Conservation (phyloP, 768 basidiomycete genomes). For the Boletus edulis region DNA sequence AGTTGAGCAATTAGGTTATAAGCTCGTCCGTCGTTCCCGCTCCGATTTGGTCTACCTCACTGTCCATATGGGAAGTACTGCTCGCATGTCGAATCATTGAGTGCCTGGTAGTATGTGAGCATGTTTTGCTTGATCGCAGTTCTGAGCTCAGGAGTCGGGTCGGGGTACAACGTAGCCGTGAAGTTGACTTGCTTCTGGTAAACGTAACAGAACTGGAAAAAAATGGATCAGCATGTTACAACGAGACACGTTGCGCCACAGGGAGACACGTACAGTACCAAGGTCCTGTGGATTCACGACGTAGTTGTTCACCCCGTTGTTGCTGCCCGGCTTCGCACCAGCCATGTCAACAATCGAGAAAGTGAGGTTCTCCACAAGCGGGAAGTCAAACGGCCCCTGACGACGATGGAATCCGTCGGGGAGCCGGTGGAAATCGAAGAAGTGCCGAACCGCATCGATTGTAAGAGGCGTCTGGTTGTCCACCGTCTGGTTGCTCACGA, state of each 20-base stretch:
- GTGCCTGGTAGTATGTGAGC: too few species aligned
- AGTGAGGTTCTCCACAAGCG: not conserved
- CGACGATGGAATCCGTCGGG: constrained; percentile 18
- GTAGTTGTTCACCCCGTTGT: constrained; percentile 14
- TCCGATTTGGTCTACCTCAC: too few species aligned
- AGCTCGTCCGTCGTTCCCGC: too few species aligned
- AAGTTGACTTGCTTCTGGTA: constrained; percentile 17
- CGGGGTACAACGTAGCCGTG: constrained; percentile 16
- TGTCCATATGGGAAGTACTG: too few species aligned
- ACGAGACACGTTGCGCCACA: not conserved
- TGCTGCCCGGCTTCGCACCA: constrained; percentile 5
- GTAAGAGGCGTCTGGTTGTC: constrained; percentile 1
- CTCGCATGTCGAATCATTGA: too few species aligned
- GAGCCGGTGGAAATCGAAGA: constrained; percentile 11
- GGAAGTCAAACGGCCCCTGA: constrained; percentile 3
- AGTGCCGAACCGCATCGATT: constrained; percentile 11
- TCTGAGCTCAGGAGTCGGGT: constrained; percentile 4
- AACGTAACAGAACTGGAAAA: constrained; percentile 10
- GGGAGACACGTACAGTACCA: constrained; percentile 8
- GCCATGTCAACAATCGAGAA: not conserved
- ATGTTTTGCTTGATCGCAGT: too few species aligned
- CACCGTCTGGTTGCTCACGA: constrained; percentile 21
- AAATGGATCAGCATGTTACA: not conserved
- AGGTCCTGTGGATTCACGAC: constrained; percentile 7
- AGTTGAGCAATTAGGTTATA: too few species aligned